Evolutionary conservation across 352 stramenopile genomes (phyloP), one percentile per base, ranked within the genome.

Genomic region (Pythium grandisporangium): DNA sequence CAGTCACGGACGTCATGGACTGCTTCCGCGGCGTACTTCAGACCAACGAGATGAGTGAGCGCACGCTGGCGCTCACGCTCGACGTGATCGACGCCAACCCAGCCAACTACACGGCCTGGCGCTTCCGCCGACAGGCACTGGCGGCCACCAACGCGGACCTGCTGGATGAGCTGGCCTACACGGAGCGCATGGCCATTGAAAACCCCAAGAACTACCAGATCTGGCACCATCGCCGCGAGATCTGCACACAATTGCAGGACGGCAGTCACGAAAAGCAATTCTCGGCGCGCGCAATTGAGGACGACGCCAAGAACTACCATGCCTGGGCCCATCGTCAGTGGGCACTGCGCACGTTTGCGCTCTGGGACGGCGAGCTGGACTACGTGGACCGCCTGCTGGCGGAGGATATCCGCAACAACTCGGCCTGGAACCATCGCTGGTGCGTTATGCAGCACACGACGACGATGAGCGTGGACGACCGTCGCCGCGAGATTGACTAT

Each of bases 121-220:
- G 91, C 53, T 97, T 95, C 70, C 85, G 95, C 11, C 72, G 95
- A n/a, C 53, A 78, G 45, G 95, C 82, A 48, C 66, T 99, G 37
- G 73, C 85, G 42, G 70, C 76, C 24, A 63, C 98, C 25, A 58
- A 52, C 44, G 48, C 70, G 12, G 61, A 89, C 40, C 60, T 93
- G 12, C 63, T 59, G 30, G 58, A 69, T 24, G 72, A 89, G 52
- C 69, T 94, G 35, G 61, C 59, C 20, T 91, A 77, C 58, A 77
- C 61, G 43, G 79, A 89, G 50, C 65, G 78, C 30, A 81, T 98
- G 58, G 93, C 92, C 24, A 78, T 96, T 21, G 61, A 73, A 20
- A 93, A 97, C 72, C 95, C 96, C 4, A 99, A 99, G 71, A 99
- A 99, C 72, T 99, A 99, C 74, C 96, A 99, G 66, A 95, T 99